Evolutionary conservation across 345 rosid species (phyloP).

Genomic region (Clausena lansium): DNA sequence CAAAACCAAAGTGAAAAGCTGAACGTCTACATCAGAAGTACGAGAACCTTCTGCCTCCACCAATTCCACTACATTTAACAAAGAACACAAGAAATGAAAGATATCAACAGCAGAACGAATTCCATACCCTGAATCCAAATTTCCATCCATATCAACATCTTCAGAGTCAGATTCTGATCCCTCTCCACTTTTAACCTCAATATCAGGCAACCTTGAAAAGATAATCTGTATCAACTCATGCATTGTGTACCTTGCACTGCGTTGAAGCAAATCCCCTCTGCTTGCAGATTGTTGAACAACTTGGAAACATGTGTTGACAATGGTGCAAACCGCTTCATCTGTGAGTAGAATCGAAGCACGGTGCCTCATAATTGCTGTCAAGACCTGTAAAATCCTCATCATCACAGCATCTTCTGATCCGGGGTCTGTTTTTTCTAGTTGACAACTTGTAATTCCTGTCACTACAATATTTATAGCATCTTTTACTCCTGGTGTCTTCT

Average conservation of each 20-base stretch:
- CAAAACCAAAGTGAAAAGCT: constrained; percentile 58
- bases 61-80: constrained; percentile 69
- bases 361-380: constrained; percentile 61
- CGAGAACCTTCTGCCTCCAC: constrained; percentile 66
- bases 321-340: constrained; percentile 71
- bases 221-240: constrained; percentile 79
- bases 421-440: constrained; percentile 68
- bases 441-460: constrained; percentile 66
- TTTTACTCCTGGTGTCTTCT: constrained; percentile 71
- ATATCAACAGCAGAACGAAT: constrained; percentile 68
- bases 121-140: constrained; percentile 56
- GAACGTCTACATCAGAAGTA: constrained; percentile 70
- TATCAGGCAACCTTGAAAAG: constrained; percentile 61
- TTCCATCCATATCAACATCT: constrained; percentile 29
- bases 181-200: constrained; percentile 49
- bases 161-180: constrained; percentile 68
- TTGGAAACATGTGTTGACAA: constrained; percentile 88
- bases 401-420: constrained; percentile 68
- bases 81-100: constrained; percentile 76
- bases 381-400: constrained; percentile 83
- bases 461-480: constrained; percentile 62
- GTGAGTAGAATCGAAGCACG: constrained; percentile 53
- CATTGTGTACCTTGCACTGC: constrained; percentile 75
- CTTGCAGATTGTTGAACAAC: constrained; percentile 71
- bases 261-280: constrained; percentile 81